Evolutionary conservation across 2,329 filamentous ascomycete genomes (phyloP).

Genomic region (Pestalotiopsis sp.): DNA sequence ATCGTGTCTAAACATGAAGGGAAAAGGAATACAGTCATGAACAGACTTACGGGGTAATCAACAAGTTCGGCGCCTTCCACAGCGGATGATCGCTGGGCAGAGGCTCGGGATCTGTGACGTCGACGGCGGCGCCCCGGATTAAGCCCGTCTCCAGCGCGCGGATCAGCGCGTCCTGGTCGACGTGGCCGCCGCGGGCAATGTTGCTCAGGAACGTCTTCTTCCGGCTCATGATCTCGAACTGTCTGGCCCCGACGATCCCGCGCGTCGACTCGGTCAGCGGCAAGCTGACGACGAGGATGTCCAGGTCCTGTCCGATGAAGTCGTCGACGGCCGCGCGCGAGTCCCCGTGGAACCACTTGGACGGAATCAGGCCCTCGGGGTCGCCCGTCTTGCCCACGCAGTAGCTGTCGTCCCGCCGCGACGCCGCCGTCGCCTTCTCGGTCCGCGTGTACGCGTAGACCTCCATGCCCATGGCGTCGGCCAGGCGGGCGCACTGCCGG

Average conservation of each 20-base stretch:
- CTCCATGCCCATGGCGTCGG: conserved; percentile 64
- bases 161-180: conserved; percentile 52
- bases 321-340: conserved; percentile 34
- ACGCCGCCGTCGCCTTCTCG: conserved; percentile 61
- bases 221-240: conserved; percentile 38
- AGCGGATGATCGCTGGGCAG: conserved; percentile 63
- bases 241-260: conserved; percentile 43
- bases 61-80: conserved; percentile 65
- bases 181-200: conserved; percentile 56
- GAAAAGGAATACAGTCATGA: neutral
- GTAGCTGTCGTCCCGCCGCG: conserved; percentile 61
- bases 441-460: conserved; percentile 71
- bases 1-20: no score
- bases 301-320: conserved; percentile 44
- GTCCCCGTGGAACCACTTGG: conserved; percentile 43
- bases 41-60: conserved; percentile 43
- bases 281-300: conserved; percentile 43
- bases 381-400: conserved; percentile 64
- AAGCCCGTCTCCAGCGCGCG: conserved; percentile 47
- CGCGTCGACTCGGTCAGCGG: conserved; percentile 43
- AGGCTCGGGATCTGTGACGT: conserved; percentile 73
- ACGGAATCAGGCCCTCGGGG: conserved; percentile 41
- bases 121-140: conserved; percentile 62
- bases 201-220: conserved; percentile 61
- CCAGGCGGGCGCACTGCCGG: conserved; percentile 49